Evolutionary conservation across 139 green algal species (phyloP).

Genomic region (Marvania coccoides): DNA sequence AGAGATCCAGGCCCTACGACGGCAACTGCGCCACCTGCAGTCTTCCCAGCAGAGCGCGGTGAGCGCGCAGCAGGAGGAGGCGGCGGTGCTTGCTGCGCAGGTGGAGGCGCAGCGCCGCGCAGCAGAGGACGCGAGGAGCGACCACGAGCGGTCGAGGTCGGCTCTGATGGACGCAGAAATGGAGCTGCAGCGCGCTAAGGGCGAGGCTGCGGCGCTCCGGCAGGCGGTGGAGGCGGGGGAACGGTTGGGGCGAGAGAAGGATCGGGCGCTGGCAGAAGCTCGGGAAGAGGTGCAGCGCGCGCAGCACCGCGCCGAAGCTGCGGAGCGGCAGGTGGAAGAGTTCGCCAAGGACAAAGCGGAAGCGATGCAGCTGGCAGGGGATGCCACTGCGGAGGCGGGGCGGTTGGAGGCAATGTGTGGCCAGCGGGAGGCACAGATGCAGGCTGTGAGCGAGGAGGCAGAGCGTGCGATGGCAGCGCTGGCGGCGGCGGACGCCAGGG

Average conservation of each 20-base stretch:
- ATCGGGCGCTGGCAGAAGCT: background rate
- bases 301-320: background rate
- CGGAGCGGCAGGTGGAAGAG: background rate
- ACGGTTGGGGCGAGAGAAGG: background rate
- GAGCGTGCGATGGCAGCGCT: background rate
- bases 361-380: background rate
- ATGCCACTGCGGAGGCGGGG: background rate
- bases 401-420: background rate
- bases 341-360: background rate
- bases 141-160: background rate
- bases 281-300: background rate
- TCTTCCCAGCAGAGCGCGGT: background rate
- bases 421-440: background rate
- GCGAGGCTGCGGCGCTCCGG: background rate
- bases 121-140: background rate
- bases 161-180: background rate
- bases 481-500: background rate
- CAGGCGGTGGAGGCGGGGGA: background rate
- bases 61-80: background rate
- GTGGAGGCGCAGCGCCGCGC: background rate
- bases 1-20: background rate
- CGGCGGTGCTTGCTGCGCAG: background rate
- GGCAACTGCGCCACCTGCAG: conserved; percentile 7
- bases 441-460: background rate
- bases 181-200: background rate